Percentiles rank a stretch among this genome's conserved stretches.
phyloP scores from a whole-genome alignment of 768 basidiomycete genomes.

The Russula compacta region DNA sequence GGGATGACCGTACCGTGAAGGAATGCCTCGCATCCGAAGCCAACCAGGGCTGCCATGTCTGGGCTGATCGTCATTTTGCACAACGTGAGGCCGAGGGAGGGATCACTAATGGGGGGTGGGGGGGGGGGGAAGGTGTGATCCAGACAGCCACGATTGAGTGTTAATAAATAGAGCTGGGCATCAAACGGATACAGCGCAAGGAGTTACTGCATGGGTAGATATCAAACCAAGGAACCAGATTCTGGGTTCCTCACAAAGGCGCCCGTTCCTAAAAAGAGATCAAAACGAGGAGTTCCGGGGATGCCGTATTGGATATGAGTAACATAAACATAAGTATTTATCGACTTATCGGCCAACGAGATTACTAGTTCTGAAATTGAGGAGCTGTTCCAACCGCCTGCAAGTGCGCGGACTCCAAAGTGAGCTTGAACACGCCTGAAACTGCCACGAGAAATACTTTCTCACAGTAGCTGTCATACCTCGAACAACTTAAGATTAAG shows the following conservation, averaged over 20 bases:
- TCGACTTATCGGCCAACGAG: not conserved
- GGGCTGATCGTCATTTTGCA: conserved; percentile 23
- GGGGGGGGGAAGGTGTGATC: not conserved
- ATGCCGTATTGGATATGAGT: no score
- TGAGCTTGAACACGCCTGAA: no score
- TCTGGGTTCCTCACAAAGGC: not conserved
- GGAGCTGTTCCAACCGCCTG: no score
- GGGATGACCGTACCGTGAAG: conserved; percentile 27
- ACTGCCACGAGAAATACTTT: no score
- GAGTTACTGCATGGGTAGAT: not conserved
- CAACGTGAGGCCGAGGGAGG: not conserved
- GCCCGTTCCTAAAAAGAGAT: not conserved
- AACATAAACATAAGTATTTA: not conserved
- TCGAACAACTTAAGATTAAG: no score
- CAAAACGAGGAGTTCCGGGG: not conserved
- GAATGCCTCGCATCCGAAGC: conserved; percentile 30
- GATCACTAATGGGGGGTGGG: not conserved
- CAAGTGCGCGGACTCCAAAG: no score
- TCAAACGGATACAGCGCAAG: not conserved
- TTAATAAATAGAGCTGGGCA: not conserved
- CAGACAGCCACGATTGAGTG: not conserved
- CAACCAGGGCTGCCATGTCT: conserved; percentile 30
- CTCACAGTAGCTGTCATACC: no score
- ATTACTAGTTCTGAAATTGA: no score
- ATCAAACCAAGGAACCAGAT: not conserved